phyloP scores from a whole-genome alignment of 768 basidiomycete genomes.

The Nevesoporus exiguus region DNA sequence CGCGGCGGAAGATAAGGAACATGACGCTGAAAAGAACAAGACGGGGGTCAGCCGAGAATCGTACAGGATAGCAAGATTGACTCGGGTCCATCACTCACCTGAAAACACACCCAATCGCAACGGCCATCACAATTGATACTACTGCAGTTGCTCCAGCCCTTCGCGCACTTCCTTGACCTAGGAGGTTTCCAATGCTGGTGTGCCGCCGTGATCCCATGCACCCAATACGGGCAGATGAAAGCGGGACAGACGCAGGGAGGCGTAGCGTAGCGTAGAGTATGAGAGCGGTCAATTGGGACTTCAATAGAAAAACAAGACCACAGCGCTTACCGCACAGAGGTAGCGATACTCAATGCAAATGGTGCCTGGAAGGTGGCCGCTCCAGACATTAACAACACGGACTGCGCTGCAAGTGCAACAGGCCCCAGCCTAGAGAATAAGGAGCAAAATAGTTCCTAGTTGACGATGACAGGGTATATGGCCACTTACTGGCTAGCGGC shows the following conservation, averaged over 20 bases:
- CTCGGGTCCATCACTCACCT: conserved; percentile 42
- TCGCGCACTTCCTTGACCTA: conserved; percentile 73
- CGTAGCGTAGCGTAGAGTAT: background rate
- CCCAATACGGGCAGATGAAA: background rate
- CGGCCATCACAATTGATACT: conserved; percentile 61
- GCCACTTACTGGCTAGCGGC: conserved; percentile 49
- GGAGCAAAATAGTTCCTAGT: background rate
- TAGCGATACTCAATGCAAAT: conserved; percentile 76
- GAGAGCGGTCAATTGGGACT: background rate
- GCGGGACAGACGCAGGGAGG: background rate
- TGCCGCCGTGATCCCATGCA: background rate
- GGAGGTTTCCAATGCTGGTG: conserved; percentile 77
- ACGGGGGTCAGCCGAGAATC: background rate
- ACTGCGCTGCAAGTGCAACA: conserved; percentile 80
- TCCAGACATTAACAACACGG: conserved; percentile 73
- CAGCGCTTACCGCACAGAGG: conserved; percentile 69
- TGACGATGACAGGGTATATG: background rate
- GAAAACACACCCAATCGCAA: conserved; percentile 61
- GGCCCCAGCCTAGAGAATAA: conserved; percentile 63
- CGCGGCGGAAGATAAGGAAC: conserved; percentile 57
- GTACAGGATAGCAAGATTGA: background rate
- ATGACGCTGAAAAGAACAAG: conserved; percentile 36
- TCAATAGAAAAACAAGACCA: background rate
- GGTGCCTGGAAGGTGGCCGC: conserved; percentile 82
- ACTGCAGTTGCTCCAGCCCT: conserved; percentile 69